Percentiles rank a stretch among this genome's conserved stretches.
Evolutionary conservation across 345 rosid species (phyloP).

Genomic region (Dimocarpus longan): DNA sequence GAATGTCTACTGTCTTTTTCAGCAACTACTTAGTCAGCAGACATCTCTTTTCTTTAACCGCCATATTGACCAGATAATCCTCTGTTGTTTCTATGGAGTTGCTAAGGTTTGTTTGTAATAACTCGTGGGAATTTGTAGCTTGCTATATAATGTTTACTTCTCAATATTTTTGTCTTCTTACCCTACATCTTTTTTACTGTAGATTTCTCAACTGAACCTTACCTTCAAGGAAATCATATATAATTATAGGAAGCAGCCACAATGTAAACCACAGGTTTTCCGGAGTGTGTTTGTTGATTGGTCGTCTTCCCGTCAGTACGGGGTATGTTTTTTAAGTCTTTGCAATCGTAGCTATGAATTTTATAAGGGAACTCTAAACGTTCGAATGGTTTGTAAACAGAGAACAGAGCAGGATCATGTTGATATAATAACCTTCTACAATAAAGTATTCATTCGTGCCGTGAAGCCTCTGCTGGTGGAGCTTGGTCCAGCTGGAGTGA

Average conservation of each 20-base stretch:
- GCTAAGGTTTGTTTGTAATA: conserved; percentile 62
- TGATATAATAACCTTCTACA: conserved; percentile 92
- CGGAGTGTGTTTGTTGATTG: conserved; percentile 81
- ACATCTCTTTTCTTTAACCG: conserved; percentile 74
- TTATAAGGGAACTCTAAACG: conserved; percentile 27
- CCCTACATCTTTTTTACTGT: conserved; percentile 33
- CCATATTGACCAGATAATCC: conserved; percentile 85
- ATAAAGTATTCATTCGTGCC: conserved; percentile 77
- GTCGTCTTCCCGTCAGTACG: conserved; percentile 57
- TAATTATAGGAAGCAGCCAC: conserved; percentile 96
- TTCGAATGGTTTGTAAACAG: conserved; percentile 46
- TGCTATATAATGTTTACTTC: conserved; percentile 13
- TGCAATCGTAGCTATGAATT: conserved; percentile 5
- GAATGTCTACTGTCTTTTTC: conserved; percentile 71
- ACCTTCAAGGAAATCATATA: conserved; percentile 82
- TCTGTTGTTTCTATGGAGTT: conserved; percentile 83
- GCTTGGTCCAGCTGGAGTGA: conserved; percentile 65
- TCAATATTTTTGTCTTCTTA: conserved; percentile 17
- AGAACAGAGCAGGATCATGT: conserved; percentile 83
- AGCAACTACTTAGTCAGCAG: conserved; percentile 62
- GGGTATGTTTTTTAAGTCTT: conserved; percentile 41
- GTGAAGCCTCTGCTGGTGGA: conserved; percentile 87
- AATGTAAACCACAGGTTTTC: conserved; percentile 89
- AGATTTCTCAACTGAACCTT: conserved; percentile 83
- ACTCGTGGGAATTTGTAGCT: not conserved